Conservation (phyloP, 352 stramenopile species). For the Pythium brassicae region DNA sequence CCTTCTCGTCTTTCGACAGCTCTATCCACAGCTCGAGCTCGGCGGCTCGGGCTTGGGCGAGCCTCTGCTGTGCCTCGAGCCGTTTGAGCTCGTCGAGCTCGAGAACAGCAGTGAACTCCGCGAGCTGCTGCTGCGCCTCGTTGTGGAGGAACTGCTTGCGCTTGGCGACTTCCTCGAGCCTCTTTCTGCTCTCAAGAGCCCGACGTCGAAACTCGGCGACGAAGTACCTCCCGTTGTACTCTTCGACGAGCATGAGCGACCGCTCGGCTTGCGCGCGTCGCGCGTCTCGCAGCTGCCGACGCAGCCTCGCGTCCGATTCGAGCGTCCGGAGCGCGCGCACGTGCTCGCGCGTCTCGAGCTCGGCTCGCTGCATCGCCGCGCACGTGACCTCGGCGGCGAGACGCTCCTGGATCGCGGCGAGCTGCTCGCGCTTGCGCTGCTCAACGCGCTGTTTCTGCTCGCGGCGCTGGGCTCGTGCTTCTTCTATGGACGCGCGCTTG, state of each 20-base stretch:
- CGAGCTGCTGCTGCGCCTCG: slow-evolving; percentile 20
- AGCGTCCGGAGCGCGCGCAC: slow-evolving; percentile 29
- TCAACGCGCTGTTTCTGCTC: slow-evolving; percentile 3
- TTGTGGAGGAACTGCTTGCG: slow-evolving; percentile 29
- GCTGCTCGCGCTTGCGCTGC: slow-evolving; percentile 13
- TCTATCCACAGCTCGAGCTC: slow-evolving; percentile 23
- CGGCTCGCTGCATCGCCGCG: slow-evolving; percentile 33
- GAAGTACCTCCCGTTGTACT: slow-evolving; percentile 48
- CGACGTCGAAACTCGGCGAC: slow-evolving; percentile 36
- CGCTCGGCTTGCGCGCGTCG: slow-evolving; percentile 43
- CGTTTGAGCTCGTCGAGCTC: slow-evolving; percentile 26
- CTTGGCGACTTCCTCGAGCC: slow-evolving; percentile 31
- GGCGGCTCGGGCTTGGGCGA: slow-evolving; percentile 13
- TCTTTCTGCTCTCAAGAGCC: slow-evolving; percentile 21
- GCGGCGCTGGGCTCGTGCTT: slow-evolving; percentile 13
- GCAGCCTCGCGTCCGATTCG: slow-evolving; percentile 31
- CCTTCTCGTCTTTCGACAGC: slow-evolving; percentile 26
- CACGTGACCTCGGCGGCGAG: slow-evolving; percentile 27
- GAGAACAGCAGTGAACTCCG: slow-evolving; percentile 19
- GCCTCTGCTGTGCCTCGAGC: slow-evolving; percentile 25
- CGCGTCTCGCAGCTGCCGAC: slow-evolving; percentile 18
- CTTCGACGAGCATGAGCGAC: slow-evolving; percentile 48
- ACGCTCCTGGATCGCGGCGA: slow-evolving; percentile 22
- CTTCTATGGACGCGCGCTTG: slow-evolving; percentile 26
- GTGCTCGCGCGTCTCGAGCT: slow-evolving; percentile 47